Evolutionary conservation across 2,329 filamentous ascomycete species (phyloP).

Genomic region (Cladosporium sphaerospermum): DNA sequence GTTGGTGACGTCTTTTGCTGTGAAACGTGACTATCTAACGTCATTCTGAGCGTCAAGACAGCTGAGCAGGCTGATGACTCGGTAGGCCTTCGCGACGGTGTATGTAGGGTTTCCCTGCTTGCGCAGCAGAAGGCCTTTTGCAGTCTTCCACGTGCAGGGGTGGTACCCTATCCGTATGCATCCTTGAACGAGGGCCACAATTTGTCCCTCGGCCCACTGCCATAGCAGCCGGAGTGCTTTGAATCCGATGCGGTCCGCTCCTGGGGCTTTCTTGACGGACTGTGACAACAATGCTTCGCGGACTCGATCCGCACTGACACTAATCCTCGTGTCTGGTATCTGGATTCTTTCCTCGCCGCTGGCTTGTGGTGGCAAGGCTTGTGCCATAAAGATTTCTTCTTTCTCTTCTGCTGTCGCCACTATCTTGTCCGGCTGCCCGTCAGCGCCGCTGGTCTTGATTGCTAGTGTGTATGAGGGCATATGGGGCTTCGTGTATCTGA

Average conservation of each 20-base stretch:
- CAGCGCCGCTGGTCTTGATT: background rate
- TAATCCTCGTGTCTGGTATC: background rate
- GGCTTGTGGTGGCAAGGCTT: background rate
- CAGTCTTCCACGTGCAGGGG: background rate
- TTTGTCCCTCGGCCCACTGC: background rate
- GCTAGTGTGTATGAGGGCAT: background rate
- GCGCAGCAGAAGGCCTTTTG: background rate
- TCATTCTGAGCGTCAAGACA: too few species aligned
- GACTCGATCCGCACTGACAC: background rate
- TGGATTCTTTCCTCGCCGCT: too few species aligned
- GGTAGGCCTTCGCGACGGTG: background rate
- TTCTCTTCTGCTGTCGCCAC: background rate
- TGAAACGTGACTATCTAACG: too few species aligned
- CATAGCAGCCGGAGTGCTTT: background rate
- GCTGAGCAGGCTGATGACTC: background rate
- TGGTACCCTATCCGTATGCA: background rate
- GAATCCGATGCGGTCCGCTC: background rate
- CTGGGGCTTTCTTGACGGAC: background rate
- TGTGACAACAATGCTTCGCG: background rate
- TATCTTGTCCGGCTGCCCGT: background rate
- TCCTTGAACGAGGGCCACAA: background rate
- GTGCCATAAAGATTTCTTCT: background rate
- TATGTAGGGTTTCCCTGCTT: background rate
- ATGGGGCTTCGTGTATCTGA: background rate
- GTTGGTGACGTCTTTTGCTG: too few species aligned